These are phyloP conservation scores for Didymella keratinophila DNA, from an alignment of 2,329 filamentous ascomycete species.

Conservation along the genomic window DNA sequence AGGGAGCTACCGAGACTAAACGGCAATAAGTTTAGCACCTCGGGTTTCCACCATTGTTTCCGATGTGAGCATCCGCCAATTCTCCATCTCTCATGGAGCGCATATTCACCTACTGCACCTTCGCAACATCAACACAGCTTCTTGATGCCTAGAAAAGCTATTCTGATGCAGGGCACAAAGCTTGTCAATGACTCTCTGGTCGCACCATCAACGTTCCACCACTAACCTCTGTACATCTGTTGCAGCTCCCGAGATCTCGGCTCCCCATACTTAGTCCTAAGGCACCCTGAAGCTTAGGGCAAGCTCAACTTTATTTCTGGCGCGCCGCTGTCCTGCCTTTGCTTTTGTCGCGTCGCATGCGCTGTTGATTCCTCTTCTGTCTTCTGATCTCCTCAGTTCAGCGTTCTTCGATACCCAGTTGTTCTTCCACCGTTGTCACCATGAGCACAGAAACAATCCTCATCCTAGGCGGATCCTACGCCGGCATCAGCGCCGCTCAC, in stretches of 20 bases:
- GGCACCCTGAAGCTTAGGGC: conserved; percentile 14
- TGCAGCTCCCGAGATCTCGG: conserved; percentile 18
- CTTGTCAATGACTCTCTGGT: background rate
- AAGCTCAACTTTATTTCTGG: conserved; percentile 22
- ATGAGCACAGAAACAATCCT: conserved; percentile 50
- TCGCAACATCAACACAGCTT: background rate
- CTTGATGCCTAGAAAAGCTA: too few species aligned
- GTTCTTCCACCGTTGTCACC: conserved; percentile 2
- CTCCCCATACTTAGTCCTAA: conserved; percentile 23
- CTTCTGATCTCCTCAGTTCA: background rate
- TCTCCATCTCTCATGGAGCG: conserved; percentile 2
- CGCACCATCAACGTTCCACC: conserved; percentile 4
- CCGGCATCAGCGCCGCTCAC: conserved; percentile 48
- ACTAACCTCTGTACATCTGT: conserved; percentile 9
- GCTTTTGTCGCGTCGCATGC: conserved; percentile 8
- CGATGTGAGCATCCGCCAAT: conserved; percentile 17
- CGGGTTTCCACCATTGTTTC: conserved; percentile 20
- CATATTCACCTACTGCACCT: background rate
- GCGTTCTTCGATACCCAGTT: conserved; percentile 6
- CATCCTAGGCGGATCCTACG: conserved; percentile 48
- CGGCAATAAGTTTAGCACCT: conserved; percentile 6
- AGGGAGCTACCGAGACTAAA: conserved; percentile 13
- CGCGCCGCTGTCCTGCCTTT: conserved; percentile 18
- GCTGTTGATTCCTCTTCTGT: background rate
- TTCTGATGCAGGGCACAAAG: background rate